Evolutionary conservation across 75 land plant species (phyloP).

Genomic region (Sequoiadendron giganteum): DNA sequence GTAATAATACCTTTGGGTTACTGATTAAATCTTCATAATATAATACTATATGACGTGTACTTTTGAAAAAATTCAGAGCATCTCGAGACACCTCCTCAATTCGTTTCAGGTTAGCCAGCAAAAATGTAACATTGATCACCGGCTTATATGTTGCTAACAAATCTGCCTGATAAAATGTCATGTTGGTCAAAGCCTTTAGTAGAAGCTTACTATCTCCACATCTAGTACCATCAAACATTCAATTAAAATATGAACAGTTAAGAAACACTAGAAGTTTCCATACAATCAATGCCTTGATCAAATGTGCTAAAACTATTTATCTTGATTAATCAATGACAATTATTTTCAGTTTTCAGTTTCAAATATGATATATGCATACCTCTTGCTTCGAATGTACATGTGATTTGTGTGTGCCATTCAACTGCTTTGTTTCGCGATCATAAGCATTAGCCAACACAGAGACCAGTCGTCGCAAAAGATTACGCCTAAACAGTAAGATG

Average conservation of each 20-base stretch:
- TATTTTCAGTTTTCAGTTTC: background rate
- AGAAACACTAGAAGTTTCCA: background rate
- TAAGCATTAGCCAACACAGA: slow-evolving; percentile 48
- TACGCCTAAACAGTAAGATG: slow-evolving; percentile 35
- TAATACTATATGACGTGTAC: slow-evolving; percentile 33
- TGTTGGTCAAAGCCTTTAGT: slow-evolving; percentile 3
- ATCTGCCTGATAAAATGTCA: slow-evolving; percentile 34
- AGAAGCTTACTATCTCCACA: slow-evolving; percentile 4
- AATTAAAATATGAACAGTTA: background rate
- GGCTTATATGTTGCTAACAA: slow-evolving; percentile 47
- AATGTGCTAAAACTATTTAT: background rate
- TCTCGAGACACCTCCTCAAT: slow-evolving; percentile 26
- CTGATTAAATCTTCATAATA: slow-evolving; percentile 48
- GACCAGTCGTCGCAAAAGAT: slow-evolving; percentile 29
- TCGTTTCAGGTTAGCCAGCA: slow-evolving; percentile 34
- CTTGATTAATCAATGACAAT: background rate
- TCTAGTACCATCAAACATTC: slow-evolving; percentile 3
- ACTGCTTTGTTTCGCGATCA: slow-evolving; percentile 37
- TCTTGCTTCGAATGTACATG: slow-evolving; percentile 56
- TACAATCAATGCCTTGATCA: background rate
- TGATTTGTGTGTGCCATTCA: slow-evolving; percentile 55
- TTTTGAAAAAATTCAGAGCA: slow-evolving; percentile 28
- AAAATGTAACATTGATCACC: slow-evolving; percentile 23
- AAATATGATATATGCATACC: slow-evolving; percentile 20
- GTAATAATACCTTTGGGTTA: slow-evolving; percentile 12